These are phyloP conservation scores for Termitomyces sp. DNA, from an alignment of 768 basidiomycete species.

Conservation along the genomic window DNA sequence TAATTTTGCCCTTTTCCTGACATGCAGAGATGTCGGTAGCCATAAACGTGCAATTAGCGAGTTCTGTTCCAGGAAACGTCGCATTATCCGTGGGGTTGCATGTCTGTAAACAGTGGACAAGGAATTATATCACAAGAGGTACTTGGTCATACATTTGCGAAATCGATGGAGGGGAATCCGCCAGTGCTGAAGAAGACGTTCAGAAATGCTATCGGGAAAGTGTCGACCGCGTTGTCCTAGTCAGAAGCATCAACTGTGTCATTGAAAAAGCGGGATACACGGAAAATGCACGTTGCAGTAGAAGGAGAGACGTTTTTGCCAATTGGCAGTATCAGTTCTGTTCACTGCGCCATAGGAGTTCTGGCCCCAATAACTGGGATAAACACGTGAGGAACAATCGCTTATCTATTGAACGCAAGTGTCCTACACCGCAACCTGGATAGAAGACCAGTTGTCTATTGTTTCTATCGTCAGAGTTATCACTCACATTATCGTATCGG, in stretches of 20 bases:
- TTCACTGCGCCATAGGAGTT: conserved; percentile 65
- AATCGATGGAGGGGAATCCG: conserved; percentile 56
- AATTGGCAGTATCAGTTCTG: conserved; percentile 41
- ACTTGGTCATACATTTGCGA: conserved; percentile 50
- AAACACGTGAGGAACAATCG: neutral
- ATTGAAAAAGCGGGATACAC: neutral
- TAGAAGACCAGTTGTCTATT: conserved; percentile 5
- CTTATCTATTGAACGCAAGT: neutral
- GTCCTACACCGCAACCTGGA: conserved; percentile 51
- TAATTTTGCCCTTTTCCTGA: conserved; percentile 59
- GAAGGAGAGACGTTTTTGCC: conserved; percentile 54
- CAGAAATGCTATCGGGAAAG: conserved; percentile 66
- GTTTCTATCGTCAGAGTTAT: neutral
- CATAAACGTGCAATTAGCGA: conserved; percentile 57
- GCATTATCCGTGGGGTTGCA: conserved; percentile 54
- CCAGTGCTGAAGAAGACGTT: conserved; percentile 62
- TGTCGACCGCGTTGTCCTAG: conserved; percentile 63
- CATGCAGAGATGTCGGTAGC: conserved; percentile 59
- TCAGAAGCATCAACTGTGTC: neutral
- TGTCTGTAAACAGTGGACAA: conserved; percentile 30
- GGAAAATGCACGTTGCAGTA: conserved; percentile 50
- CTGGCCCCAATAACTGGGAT: conserved; percentile 67
- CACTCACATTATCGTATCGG: conserved; percentile 57
- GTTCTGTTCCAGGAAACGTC: conserved; percentile 55
- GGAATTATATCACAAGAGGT: neutral